Conservation (phyloP, 1,284 basidiomycete species). For the Apiotrichum gracile region DNA sequence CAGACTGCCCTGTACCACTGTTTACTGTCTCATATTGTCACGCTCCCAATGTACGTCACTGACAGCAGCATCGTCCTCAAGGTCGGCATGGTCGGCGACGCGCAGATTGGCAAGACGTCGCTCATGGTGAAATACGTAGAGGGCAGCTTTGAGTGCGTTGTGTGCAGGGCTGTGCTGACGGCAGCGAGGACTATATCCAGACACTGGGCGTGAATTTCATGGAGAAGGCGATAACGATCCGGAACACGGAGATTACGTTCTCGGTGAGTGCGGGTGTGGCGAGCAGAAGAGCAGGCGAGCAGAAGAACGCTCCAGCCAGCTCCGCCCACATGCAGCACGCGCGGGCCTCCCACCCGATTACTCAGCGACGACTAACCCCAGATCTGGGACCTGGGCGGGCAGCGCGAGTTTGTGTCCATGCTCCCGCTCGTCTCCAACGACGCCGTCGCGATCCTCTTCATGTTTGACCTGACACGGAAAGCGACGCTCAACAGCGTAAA, state of each 20-base stretch:
- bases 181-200: slow-evolving; percentile 93
- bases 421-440: slow-evolving; percentile 96
- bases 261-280: slow-evolving; percentile 52
- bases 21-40: no score
- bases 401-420: slow-evolving; percentile 98
- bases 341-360: not conserved
- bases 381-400: slow-evolving; percentile 98
- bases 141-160: slow-evolving; percentile 71
- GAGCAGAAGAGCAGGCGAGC: no score
- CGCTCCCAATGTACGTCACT: no score
- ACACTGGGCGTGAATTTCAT: slow-evolving; percentile 99
- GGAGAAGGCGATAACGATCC: slow-evolving; percentile 97
- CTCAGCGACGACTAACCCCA: slow-evolving; percentile 10
- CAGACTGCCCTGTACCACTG: no score
- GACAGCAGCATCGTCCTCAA: slow-evolving; percentile 79
- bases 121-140: slow-evolving; percentile 99
- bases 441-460: slow-evolving; percentile 96
- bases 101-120: slow-evolving; percentile 96
- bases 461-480: slow-evolving; percentile 97
- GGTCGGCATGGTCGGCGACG: slow-evolving; percentile 98
- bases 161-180: not conserved
- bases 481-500: slow-evolving; percentile 96
- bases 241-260: slow-evolving; percentile 96
- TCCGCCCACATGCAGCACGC: no score
- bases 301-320: no score